Evolutionary conservation across 768 basidiomycete species (phyloP), one percentile per base, ranked within the genome.

Genomic region (Collybia nuda): DNA sequence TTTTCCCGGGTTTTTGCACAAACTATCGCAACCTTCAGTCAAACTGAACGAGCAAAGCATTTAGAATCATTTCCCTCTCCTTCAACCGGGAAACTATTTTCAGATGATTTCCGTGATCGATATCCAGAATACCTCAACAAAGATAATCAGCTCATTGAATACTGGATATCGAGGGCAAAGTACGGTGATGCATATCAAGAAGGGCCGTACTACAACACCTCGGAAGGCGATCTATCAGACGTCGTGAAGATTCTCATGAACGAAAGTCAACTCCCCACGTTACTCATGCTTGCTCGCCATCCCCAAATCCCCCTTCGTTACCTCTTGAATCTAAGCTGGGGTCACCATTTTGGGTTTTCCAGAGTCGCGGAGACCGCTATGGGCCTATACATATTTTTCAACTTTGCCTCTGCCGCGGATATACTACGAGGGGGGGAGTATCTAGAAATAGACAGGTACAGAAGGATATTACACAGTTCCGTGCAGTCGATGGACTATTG

Each of bases 271-370:
- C 57, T 71, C 50, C 48, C 52, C 2, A 42, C 53, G 4, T 64
- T 74, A 14, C 53, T 75, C 2, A 69, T 67, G 63, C 60, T 75
- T 26, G 70, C 70, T 8, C 62, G 66, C 8, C 72, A 73, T 47
- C 73, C 73, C 6, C 32, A 44, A 7, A 57, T 71, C 5, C 66
- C 67, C 0, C 59, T 76, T 8, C 15, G 15, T 1, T 18, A 44
- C 4, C 63, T 73, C 12, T 56, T 58, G 7, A n/a, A 54, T 2
- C 40, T 70, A 22, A 37, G 45, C 14, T 71, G 65, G 63, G 65
- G 65, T 0, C 62, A 71, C 52, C 60, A 68, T 47, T 67, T 67
- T 47, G 72, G 71, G 0, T 70, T 65, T 49, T 62, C 62, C 4
- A 60, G 66, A 11, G 58, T 67, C 26, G 58, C 55, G 47, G 57